Evolutionary conservation across 148 eudicot genomes (phyloP).

Genomic region (Rhododendron williamsianum): DNA sequence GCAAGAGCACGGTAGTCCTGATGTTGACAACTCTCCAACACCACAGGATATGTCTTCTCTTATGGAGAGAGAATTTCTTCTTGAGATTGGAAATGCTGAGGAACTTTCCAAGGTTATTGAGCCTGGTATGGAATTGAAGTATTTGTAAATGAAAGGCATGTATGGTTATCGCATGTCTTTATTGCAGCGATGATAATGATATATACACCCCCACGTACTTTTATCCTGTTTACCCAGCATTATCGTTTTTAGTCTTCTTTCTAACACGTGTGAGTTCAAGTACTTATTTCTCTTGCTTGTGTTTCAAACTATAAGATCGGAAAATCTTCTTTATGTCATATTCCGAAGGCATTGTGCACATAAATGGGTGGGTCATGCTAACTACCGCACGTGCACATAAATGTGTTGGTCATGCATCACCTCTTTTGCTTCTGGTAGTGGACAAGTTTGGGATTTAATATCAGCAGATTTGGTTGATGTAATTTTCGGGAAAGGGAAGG

Average conservation of each 20-base stretch:
- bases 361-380: not conserved
- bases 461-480: not conserved
- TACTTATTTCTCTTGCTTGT: not conserved
- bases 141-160: not conserved
- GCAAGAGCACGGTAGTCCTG: conserved; percentile 39
- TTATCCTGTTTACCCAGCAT: not conserved
- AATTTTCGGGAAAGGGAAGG: not conserved
- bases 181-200: not conserved
- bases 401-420: not conserved
- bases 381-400: not conserved
- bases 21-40: conserved; percentile 27
- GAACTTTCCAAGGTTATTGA: conserved; percentile 62
- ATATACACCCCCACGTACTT: not conserved
- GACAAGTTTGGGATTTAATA: not conserved
- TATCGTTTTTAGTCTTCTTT: conserved; percentile 1
- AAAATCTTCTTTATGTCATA: not conserved
- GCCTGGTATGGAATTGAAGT: conserved; percentile 48
- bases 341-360: not conserved
- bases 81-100: conserved; percentile 77
- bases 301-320: not conserved
- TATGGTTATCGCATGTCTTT: not conserved
- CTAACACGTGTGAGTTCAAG: not conserved
- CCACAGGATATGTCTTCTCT: conserved; percentile 50
- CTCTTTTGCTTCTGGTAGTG: conserved; percentile 4
- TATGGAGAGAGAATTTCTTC: conserved; percentile 65